A percentile compares a stretch with the other conserved stretches of the same genome.
phyloP scores from a whole-genome alignment of 257 asterid genomes.

The Perilla frutescens region DNA sequence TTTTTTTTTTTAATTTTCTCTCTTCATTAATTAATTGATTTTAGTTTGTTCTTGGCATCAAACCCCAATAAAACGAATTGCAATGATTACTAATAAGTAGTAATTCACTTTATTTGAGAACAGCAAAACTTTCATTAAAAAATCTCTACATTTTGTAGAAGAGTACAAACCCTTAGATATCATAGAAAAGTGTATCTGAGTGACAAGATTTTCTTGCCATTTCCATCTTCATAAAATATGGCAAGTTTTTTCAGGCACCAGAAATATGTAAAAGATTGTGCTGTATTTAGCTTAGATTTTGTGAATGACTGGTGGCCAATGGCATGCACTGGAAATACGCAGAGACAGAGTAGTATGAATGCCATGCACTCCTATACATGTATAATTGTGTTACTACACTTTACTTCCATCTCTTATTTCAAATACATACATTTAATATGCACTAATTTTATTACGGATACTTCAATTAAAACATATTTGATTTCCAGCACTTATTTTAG shows the following conservation, averaged over 20 bases:
- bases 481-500: no score
- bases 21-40: slow-evolving; percentile 9
- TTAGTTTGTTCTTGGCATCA: slow-evolving; percentile 9
- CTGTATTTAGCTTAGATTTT: slow-evolving; percentile 57
- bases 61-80: not conserved
- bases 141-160: slow-evolving; percentile 15
- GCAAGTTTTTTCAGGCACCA: slow-evolving; percentile 44
- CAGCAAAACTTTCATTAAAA: slow-evolving; percentile 34
- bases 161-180: slow-evolving; percentile 42
- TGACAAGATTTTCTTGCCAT: slow-evolving; percentile 57
- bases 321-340: not conserved
- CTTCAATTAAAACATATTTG: no score
- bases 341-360: no score
- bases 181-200: slow-evolving; percentile 46
- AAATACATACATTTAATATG: no score
- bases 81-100: slow-evolving; percentile 54
- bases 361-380: no score
- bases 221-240: slow-evolving; percentile 31
- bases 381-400: no score
- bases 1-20: not conserved
- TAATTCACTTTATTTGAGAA: slow-evolving; percentile 14
- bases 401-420: no score
- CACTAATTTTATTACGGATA: no score
- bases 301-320: slow-evolving; percentile 65
- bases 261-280: slow-evolving; percentile 70